Evolutionary conservation across 2,329 filamentous ascomycete species (phyloP), one percentile per base, ranked within the genome.

Genomic region (Purpureocillium takamizusanense): DNA sequence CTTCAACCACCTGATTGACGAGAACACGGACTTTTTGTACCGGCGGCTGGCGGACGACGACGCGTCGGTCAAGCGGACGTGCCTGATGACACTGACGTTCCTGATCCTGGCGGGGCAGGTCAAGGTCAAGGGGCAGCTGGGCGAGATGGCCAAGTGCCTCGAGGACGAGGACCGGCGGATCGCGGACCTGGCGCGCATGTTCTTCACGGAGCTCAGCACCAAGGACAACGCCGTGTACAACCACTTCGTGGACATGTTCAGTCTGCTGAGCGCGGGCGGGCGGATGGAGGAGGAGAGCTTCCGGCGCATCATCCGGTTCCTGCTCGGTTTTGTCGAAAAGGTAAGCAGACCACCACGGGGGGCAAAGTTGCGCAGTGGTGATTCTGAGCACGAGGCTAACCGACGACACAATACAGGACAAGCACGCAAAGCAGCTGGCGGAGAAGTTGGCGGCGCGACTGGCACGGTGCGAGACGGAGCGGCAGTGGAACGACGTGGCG

Each of bases 191-290:
- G 86, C 88, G 12, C 76, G 87, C 42, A 97, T 97, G 90, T 98
- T 98, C 76, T 98, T 98, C 62, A 90, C 87, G 0, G 92, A 98
- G 62, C 74, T 98, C 39, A 88, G 89, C 44, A 95, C 88, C 50
- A 98, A 98, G 68, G 92, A 98, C 59, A 98, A 98, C 55, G 92
- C 92, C 3, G 87, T 98, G 3, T 98, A 98, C 62, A 98, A 98
- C 59, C 90, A 98, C 65, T 98, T 98, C 62, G 88, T 98, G 21
- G 92, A 98, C 57, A 97, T 98, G 86, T 98, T 98, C 62, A 90
- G 85, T 55, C 66, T 97, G 47, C 70, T 98, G 34, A 92, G 86
- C 41, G 84, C 88, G 0, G 90, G 94, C 50, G 76, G 76, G 38
- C 76, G 71, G 23, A 69, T 98, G 48, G 81, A 87, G 9, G 90